Base-by-base conservation (phyloP, 345 rosid species). In the Acer yangbiense region DNA sequence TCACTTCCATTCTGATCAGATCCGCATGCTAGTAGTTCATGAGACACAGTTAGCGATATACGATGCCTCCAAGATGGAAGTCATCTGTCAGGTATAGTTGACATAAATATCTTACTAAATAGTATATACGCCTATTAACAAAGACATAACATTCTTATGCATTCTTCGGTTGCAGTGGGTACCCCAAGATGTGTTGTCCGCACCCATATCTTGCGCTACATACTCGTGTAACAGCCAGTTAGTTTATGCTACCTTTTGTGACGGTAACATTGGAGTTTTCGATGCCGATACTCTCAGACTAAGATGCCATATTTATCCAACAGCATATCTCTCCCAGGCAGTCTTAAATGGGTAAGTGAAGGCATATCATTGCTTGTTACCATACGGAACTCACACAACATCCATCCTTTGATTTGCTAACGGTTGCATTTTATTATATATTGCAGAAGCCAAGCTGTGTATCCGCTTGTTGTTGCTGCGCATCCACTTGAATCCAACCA, bases 11-110 rank as follows among this genome's bases (percentile, higher is more conserved):
- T 76, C 89, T 0, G 97, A 93, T 79, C 97, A 93, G 84, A 80
- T 81, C 60, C 94, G 87, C 71, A 69, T 94, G 78, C 86, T 94
- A 73, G 97, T 89, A 12, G 92, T 90, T 81, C 97, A 93, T 11
- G 97, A 93, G 88, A 87, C 95, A 57, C 98, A 91, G 76, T 80
- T 94, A 54, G 95, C 95, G 0, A 85, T 90, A 79, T 93, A 89
- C 70, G 97, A 94, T 81, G 94, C 89, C 44, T 86, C 92, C 70
- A 93, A 93, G 87, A 91, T 94, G 97, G 95, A 93, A 74, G 84
- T 90, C 21, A 76, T 89, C 41, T 82, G 86, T 39, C 97, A 89
- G 91, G 98, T 94, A 64, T 18, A 32, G 20, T 63, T 20, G 79
- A 74, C 66, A 16, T 18, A 20, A 46, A 46, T 66, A 10, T 77